Evolutionary conservation across 108 stramenopile species (phyloP), one percentile per base, ranked within the genome.

Genomic region (Bacterosira constricta): DNA sequence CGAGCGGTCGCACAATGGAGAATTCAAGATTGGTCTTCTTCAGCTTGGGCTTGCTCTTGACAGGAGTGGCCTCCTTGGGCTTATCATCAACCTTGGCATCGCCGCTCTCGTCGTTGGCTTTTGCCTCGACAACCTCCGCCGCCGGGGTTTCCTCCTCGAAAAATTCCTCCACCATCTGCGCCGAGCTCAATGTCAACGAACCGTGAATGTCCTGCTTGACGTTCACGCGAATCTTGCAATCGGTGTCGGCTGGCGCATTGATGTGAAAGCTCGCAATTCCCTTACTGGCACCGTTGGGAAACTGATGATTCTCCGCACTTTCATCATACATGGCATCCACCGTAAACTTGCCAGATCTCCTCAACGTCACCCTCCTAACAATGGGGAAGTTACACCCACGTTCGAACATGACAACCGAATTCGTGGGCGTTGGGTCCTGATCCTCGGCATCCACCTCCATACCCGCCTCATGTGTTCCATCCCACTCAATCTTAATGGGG

Each of bases 121-220:
- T 90, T 12, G 41, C 80, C 58, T 83, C 72, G 10, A 29, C 75
- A 15, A 69, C 74, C 36, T 83, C 86, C 36, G 32, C 64, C 6
- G 57, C 75, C 10, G 72, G 30, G n/a, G 63, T 47, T 55, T 85
- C 84, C 64, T 90, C 90, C 32, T 89, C 88, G 34, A 77, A 75
- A 36, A 97, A 86, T 73, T 97, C 97, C 77, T 98, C 91, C 65
- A 98, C 95, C 90, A 97, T 91, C 69, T 98, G 96, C 3, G 98
- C 98, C 23, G 90, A 86, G 36, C 87, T 87, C 57, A 99, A 69
- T 13, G 69, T 60, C 75, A 99, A 82, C 46, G 91, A 85, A 34
- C 98, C 98, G 72, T 96, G 86, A 72, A 97, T 88, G 72, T 96
- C 94, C 72, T 95, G 88, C 85, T 94, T 95, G 55, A 99, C 93